phyloP scores from a whole-genome alignment of 176 grass and related monocot species.

The Lolium multiflorum region DNA sequence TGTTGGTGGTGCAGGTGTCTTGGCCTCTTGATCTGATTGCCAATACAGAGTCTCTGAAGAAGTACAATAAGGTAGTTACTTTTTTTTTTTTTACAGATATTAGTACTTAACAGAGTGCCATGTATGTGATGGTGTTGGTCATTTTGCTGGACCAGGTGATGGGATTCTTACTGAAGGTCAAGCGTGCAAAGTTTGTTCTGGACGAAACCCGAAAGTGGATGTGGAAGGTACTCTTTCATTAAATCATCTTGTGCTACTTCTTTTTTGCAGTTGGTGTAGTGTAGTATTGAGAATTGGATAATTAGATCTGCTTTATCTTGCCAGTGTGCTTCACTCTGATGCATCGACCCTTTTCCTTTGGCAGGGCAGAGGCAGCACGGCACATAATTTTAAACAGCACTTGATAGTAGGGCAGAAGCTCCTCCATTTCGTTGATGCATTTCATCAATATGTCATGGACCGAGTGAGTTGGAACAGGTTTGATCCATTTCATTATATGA shows the following conservation, averaged over 20 bases:
- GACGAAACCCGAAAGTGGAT: conserved; percentile 93
- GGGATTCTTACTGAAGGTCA: conserved; percentile 96
- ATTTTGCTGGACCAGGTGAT: conserved; percentile 70
- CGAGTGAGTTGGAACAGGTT: conserved; percentile 56
- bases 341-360: conserved; percentile 36
- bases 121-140: conserved; percentile 20
- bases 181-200: conserved; percentile 91
- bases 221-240: conserved; percentile 79
- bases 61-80: conserved; percentile 85
- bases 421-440: conserved; percentile 88
- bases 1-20: conserved; percentile 76
- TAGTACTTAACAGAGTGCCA: not conserved
- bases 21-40: conserved; percentile 95
- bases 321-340: conserved; percentile 23
- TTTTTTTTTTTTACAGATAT: conserved; percentile 31
- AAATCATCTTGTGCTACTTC: conserved; percentile 16
- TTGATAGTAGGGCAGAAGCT: conserved; percentile 95
- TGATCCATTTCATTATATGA: not conserved
- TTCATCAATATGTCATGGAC: conserved; percentile 96
- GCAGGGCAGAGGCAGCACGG: conserved; percentile 58
- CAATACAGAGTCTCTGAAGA: conserved; percentile 84
- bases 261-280: not conserved
- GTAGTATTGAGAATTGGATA: not conserved
- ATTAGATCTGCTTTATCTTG: conserved; percentile 17
- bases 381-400: conserved; percentile 77